These are phyloP conservation scores for Blastobotrys raffinosifermentans DNA, from an alignment of 1,139 yeast genomes.

Conservation along the genomic window DNA sequence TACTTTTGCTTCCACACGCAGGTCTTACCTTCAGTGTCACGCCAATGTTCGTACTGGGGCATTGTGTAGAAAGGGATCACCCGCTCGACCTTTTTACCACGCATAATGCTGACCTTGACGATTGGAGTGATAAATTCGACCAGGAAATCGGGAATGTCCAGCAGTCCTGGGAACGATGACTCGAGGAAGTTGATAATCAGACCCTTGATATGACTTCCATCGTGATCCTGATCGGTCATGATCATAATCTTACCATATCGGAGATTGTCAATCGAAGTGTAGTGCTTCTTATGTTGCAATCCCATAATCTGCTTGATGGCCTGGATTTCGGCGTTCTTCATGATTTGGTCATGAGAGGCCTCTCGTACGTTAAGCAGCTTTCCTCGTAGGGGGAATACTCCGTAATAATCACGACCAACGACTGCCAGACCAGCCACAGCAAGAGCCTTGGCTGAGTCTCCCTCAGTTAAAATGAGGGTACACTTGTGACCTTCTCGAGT, in stretches of 20 bases:
- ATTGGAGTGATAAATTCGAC: conserved; percentile 96
- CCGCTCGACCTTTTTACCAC: conserved; percentile 51
- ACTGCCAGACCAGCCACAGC: conserved; percentile 95
- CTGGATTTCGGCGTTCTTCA: conserved; percentile 89
- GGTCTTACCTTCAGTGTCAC: conserved; percentile 70
- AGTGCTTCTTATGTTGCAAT: conserved; percentile 82
- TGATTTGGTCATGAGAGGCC: conserved; percentile 88
- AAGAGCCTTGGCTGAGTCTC: conserved; percentile 90
- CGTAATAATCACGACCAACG: conserved; percentile 92
- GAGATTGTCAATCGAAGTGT: conserved; percentile 64
- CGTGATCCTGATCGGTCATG: conserved; percentile 99
- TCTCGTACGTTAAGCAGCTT: conserved; percentile 92
- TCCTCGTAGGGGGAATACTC: conserved; percentile 94
- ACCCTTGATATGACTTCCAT: conserved; percentile 98
- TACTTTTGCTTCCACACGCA: conserved; percentile 91
- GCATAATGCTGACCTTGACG: conserved; percentile 76
- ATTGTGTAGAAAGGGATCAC: conserved; percentile 79
- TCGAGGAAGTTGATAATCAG: conserved; percentile 89
- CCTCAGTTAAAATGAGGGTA: conserved; percentile 91
- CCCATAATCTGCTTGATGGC: conserved; percentile 96
- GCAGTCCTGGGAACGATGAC: conserved; percentile 88
- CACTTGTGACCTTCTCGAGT: conserved; percentile 88
- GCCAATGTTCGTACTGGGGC: conserved; percentile 96
- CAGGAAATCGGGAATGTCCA: conserved; percentile 86
- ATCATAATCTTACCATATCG: conserved; percentile 98